phyloP scores from a whole-genome alignment of 371 early-diverging fungal species.

The Quaeritorhiza haematococci region DNA sequence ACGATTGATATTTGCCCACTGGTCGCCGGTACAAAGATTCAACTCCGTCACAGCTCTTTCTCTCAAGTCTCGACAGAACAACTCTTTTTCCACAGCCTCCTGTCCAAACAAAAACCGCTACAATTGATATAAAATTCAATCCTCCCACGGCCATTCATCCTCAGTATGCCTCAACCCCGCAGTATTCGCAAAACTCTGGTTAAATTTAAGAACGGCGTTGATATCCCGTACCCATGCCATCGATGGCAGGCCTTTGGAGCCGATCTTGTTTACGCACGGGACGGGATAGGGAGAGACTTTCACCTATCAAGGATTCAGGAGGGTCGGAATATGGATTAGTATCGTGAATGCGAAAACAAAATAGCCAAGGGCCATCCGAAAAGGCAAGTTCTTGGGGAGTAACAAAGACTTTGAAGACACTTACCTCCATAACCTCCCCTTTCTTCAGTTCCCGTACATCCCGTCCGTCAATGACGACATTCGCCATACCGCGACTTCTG shows the following conservation, averaged over 20 bases:
- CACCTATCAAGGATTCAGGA: too few species aligned
- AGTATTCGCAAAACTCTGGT: conserved; percentile 26
- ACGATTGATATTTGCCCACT: too few species aligned
- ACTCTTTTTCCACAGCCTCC: too few species aligned
- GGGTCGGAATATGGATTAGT: too few species aligned
- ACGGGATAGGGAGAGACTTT: conserved; percentile 20
- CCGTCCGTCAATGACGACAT: conserved; percentile 30
- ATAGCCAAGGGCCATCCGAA: background rate
- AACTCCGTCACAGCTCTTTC: too few species aligned
- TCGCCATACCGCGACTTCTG: conserved; percentile 13
- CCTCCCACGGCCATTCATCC: too few species aligned
- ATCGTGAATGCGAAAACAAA: background rate
- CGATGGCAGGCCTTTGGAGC: background rate
- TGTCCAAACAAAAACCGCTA: too few species aligned
- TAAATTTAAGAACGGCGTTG: conserved; percentile 30
- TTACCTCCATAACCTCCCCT: conserved; percentile 18
- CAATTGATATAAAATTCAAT: too few species aligned
- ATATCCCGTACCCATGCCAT: conserved; percentile 29
- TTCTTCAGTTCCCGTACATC: conserved; percentile 15
- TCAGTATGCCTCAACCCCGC: conserved; percentile 4
- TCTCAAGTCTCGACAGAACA: too few species aligned
- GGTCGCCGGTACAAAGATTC: too few species aligned
- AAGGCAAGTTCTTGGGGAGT: background rate
- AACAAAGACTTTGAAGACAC: background rate
- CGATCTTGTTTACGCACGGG: conserved; percentile 19